These are phyloP conservation scores for Ceratocystis variospora DNA, from an alignment of 2,329 filamentous ascomycete species.

Conservation along the genomic window DNA sequence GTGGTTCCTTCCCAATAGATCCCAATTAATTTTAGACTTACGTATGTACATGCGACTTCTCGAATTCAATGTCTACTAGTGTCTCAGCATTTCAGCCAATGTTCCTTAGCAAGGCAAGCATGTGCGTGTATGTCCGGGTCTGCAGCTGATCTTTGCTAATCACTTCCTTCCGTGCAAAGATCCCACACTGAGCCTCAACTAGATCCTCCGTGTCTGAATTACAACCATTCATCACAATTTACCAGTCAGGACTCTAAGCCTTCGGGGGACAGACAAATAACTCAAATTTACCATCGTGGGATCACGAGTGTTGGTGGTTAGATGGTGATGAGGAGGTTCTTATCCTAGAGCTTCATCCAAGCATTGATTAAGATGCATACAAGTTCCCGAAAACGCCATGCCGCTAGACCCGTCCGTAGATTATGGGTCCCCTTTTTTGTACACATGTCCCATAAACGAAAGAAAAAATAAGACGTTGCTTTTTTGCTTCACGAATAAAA, in stretches of 20 bases:
- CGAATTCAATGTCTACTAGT: too few relatives aligned
- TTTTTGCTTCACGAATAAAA: slow-evolving; percentile 15
- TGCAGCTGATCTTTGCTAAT: background rate
- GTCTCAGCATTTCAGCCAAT: too few relatives aligned
- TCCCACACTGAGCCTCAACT: background rate
- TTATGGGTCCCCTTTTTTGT: background rate
- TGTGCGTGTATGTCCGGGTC: background rate
- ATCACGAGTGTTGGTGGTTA: background rate
- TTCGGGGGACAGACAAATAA: background rate
- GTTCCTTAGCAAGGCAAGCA: background rate
- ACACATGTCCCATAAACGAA: slow-evolving; percentile 9
- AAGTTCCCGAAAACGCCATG: slow-evolving; percentile 5
- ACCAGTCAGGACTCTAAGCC: background rate
- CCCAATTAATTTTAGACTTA: background rate
- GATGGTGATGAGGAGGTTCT: background rate
- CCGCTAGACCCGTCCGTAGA: background rate
- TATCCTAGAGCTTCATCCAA: slow-evolving; percentile 2
- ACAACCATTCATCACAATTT: too few relatives aligned
- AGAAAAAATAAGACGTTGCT: slow-evolving; percentile 11
- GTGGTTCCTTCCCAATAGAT: background rate
- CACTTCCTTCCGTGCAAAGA: background rate
- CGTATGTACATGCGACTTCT: background rate
- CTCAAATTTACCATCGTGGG: background rate
- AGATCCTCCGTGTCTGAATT: too few relatives aligned
- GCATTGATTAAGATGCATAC: slow-evolving; percentile 6